These are phyloP conservation scores for Malassezia caprae DNA, from an alignment of 1,284 basidiomycete species.

Conservation along the genomic window DNA sequence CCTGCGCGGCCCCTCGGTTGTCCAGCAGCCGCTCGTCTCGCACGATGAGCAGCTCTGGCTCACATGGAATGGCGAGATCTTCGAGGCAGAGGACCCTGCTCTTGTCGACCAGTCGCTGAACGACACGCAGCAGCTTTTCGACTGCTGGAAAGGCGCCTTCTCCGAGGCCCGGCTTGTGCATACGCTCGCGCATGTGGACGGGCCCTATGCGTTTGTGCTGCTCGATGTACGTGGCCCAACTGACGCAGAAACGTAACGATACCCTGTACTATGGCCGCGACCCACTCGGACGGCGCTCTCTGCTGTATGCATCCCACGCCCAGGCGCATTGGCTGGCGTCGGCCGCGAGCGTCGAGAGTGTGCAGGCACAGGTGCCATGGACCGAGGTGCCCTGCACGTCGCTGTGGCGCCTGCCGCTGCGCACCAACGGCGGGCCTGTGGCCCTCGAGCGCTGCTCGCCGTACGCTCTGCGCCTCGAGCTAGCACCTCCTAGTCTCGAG, in stretches of 20 bases:
- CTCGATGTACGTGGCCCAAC: slow-evolving; percentile 25
- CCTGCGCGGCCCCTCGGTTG: slow-evolving; percentile 29
- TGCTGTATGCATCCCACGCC: slow-evolving; percentile 45
- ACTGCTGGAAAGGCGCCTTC: background rate
- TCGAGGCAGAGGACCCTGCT: slow-evolving; percentile 17
- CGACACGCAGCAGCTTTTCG: slow-evolving; percentile 26
- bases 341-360: slow-evolving; percentile 55
- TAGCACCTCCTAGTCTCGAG: background rate
- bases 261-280: slow-evolving; percentile 72
- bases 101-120: slow-evolving; percentile 21
- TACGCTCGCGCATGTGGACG: slow-evolving; percentile 28
- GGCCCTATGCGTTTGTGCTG: slow-evolving; percentile 38
- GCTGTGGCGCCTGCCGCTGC: slow-evolving; percentile 56
- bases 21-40: slow-evolving; percentile 23
- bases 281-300: slow-evolving; percentile 78
- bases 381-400: slow-evolving; percentile 59
- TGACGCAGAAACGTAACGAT: background rate
- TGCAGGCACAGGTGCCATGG: slow-evolving; percentile 52
- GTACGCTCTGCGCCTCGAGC: background rate
- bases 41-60: slow-evolving; percentile 17
- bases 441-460: background rate
- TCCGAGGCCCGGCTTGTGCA: slow-evolving; percentile 5
- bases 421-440: background rate
- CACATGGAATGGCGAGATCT: slow-evolving; percentile 45
- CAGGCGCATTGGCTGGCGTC: slow-evolving; percentile 57